Evolutionary conservation across 1,284 basidiomycete genomes (phyloP), one percentile per base, ranked within the genome.

Genomic region (Rugosomyces carneus): DNA sequence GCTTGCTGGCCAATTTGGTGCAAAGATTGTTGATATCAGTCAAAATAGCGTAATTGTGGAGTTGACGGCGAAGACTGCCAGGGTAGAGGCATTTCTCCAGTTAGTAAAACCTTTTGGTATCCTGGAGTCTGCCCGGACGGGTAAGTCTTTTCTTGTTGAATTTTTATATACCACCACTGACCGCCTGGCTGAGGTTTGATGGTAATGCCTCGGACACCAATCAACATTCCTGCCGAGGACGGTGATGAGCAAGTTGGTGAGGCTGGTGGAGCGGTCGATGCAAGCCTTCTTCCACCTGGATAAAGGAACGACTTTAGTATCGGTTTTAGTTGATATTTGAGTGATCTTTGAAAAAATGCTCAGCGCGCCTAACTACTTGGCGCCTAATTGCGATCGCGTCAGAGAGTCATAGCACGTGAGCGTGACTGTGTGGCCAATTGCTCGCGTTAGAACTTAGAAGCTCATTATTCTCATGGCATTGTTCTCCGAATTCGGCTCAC

Each of bases 41-140:
- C 90, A 94, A 64, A 84, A 95, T 60, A 89, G 85, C 60, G 84
- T 95, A 39, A 97, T 98, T 53, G 89, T 99, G 39, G 95, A 99
- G 72, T 71, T 98, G 66, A 87, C 88, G 18, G 96, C 89, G 41
- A 99, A 99, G 75, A 92, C 89, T 44, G 72, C 75, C 36, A 76
- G 95, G 35, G 89, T 98, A 42, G 90, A 99, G 61, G 92, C 93
- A 15, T 98, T 99, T 74, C 71, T 99, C 58, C 85, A 81, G 56
- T 72, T 99, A 38, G 73, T 99, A 55, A 85, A 93, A 63, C 95
- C 95, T 4, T 99, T 95, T 61, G 96, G 96, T 37, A 81, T 99
- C 45, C 75, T 99, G 44, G 95, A 98, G 70, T 87, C 90, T 38
- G 91, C 93, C 16, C 71, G 93, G 43, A 93, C 92, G 36, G 94